These are phyloP conservation scores for Solanum appendiculatum DNA, from an alignment of 257 asterid species.

Conservation along the genomic window DNA sequence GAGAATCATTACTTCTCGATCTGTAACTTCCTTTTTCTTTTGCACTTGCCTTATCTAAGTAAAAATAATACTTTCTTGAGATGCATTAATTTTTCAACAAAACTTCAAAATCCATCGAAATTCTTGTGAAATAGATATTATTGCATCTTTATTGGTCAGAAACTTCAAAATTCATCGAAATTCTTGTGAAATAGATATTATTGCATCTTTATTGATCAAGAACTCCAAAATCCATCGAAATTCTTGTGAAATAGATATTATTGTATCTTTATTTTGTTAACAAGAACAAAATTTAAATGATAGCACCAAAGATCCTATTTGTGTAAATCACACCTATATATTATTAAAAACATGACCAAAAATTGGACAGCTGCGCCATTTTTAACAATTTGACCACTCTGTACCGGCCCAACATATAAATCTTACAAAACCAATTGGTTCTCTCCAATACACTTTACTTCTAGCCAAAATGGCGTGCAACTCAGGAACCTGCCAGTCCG, in stretches of 20 bases:
- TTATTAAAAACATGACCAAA: background rate
- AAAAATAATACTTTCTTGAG: accelerated
- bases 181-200: background rate
- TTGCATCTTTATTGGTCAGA: background rate
- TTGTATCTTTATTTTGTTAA: background rate
- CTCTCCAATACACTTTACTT: background rate
- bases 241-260: background rate
- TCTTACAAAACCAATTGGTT: background rate
- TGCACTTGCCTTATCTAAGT: too few species aligned
- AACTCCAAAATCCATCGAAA: background rate
- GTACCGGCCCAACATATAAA: background rate
- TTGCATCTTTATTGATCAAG: background rate
- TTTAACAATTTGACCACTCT: background rate
- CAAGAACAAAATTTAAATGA: background rate
- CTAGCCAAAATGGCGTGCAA: conserved; percentile 51
- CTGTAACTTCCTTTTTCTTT: too few species aligned
- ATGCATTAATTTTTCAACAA: accelerated
- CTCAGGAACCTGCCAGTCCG: conserved; percentile 62
- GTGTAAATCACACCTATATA: background rate
- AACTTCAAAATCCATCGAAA: background rate
- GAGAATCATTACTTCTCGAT: too few species aligned
- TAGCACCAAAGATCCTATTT: background rate
- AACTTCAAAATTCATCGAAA: background rate
- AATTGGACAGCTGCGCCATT: accelerated
- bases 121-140: background rate